These are phyloP conservation scores for Sequoia sempervirens DNA, from an alignment of 75 land plant species.

Conservation along the genomic window DNA sequence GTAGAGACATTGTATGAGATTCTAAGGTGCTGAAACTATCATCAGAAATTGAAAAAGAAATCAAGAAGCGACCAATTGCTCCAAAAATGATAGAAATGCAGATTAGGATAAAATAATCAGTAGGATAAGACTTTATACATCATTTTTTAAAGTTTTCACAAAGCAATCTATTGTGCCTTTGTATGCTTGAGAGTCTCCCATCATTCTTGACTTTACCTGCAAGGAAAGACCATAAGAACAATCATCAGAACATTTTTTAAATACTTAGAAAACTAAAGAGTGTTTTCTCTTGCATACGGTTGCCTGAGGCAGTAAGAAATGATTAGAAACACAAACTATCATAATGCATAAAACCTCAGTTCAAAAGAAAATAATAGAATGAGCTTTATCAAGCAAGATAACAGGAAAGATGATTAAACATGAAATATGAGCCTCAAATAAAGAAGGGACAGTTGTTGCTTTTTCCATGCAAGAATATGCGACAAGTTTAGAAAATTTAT, in stretches of 20 bases:
- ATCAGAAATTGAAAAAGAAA: neutral
- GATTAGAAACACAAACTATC: neutral
- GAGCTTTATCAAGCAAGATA: neutral
- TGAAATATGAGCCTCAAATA: neutral
- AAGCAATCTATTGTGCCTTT: constrained; percentile 92
- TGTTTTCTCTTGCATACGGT: neutral
- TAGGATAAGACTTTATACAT: constrained; percentile 44
- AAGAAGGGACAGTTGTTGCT: neutral
- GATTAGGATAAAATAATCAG: neutral
- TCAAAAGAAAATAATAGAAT: neutral
- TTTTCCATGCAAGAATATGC: neutral
- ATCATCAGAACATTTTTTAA: neutral
- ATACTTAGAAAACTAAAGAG: neutral
- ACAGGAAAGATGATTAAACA: neutral
- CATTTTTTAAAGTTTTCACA: constrained; percentile 85
- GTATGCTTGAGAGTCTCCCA: constrained; percentile 83
- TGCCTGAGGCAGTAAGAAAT: neutral
- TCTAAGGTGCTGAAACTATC: neutral
- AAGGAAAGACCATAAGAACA: constrained; percentile 1
- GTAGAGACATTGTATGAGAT: neutral
- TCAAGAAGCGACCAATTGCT: neutral
- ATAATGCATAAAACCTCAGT: neutral
- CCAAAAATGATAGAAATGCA: neutral
- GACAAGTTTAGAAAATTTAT: neutral
- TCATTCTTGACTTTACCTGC: constrained; percentile 99